Percentiles rank a stretch among this genome's conserved stretches.
These are phyloP conservation scores for Diplocarpon rosae DNA, from an alignment of 2,329 filamentous ascomycete species.

Conservation along the genomic window DNA sequence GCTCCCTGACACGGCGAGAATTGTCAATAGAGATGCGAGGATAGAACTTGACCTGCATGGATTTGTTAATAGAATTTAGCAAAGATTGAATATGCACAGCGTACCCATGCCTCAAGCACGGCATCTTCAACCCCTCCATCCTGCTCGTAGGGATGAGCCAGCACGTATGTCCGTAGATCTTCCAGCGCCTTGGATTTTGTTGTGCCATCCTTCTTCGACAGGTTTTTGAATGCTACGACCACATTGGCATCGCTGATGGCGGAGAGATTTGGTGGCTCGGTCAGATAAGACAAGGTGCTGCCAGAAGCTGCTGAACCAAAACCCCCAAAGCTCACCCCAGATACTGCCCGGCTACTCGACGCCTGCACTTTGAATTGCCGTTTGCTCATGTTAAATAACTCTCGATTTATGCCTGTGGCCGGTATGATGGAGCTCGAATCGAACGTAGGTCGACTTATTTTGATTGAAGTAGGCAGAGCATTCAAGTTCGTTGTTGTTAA, in stretches of 20 bases:
- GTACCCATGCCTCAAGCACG: conserved; percentile 80
- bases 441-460: neutral
- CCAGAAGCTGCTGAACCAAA: conserved; percentile 28
- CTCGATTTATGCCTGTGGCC: neutral
- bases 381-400: conserved; percentile 21
- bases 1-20: conserved; percentile 75
- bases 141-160: conserved; percentile 39
- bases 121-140: conserved; percentile 63
- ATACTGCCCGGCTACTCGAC: conserved; percentile 26
- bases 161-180: conserved; percentile 60
- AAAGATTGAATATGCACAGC: conserved; percentile 26
- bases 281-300: conserved; percentile 67
- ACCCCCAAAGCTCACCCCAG: conserved; percentile 24
- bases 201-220: conserved; percentile 84
- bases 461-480: no score
- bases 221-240: conserved; percentile 83
- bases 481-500: no score
- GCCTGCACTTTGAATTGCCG: conserved; percentile 25
- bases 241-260: conserved; percentile 68
- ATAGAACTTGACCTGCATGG: conserved; percentile 64
- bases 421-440: neutral
- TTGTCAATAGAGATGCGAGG: conserved; percentile 85
- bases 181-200: conserved; percentile 88
- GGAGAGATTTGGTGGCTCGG: conserved; percentile 73
- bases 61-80: neutral